These are phyloP conservation scores for Scopulariopsis brevicaulis DNA, from an alignment of 2,329 filamentous ascomycete species.

Conservation along the genomic window DNA sequence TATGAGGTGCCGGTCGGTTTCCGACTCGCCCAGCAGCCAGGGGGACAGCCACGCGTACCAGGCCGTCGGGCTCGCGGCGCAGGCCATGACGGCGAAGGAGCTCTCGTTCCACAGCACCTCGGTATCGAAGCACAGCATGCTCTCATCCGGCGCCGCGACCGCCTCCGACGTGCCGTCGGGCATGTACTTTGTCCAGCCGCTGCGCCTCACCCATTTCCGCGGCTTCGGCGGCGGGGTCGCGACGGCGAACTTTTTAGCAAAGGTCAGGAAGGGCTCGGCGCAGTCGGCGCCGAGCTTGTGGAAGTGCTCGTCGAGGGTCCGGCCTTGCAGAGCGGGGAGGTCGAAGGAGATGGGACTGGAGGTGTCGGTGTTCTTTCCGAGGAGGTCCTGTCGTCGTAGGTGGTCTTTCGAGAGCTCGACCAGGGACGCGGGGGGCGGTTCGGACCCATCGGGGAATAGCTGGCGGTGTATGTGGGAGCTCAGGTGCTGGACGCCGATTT, in stretches of 20 bases:
- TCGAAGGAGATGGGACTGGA: slow-evolving; percentile 72
- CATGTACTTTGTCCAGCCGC: slow-evolving; percentile 93
- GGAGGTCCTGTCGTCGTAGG: slow-evolving; percentile 70
- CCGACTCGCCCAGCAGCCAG: slow-evolving; percentile 78
- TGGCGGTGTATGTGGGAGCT: slow-evolving; percentile 75
- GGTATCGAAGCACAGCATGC: slow-evolving; percentile 84
- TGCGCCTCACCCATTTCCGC: slow-evolving; percentile 62
- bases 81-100: slow-evolving; percentile 92
- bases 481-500: slow-evolving; percentile 89
- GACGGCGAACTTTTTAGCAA: slow-evolving; percentile 64
- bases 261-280: slow-evolving; percentile 69
- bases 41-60: slow-evolving; percentile 99
- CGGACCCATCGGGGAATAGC: slow-evolving; percentile 54
- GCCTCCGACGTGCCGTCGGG: slow-evolving; percentile 57
- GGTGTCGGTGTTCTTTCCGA: slow-evolving; percentile 81
- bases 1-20: slow-evolving; percentile 68
- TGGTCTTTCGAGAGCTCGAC: slow-evolving; percentile 75
- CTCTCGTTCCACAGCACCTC: slow-evolving; percentile 95
- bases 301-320: slow-evolving; percentile 88
- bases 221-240: slow-evolving; percentile 48
- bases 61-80: slow-evolving; percentile 74
- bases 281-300: slow-evolving; percentile 75
- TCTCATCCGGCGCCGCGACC: slow-evolving; percentile 67
- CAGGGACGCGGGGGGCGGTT: slow-evolving; percentile 56
- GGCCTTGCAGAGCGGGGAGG: slow-evolving; percentile 66